Conservation (phyloP, 257 asterid genomes). For the Nicotiana obtusifolia region DNA sequence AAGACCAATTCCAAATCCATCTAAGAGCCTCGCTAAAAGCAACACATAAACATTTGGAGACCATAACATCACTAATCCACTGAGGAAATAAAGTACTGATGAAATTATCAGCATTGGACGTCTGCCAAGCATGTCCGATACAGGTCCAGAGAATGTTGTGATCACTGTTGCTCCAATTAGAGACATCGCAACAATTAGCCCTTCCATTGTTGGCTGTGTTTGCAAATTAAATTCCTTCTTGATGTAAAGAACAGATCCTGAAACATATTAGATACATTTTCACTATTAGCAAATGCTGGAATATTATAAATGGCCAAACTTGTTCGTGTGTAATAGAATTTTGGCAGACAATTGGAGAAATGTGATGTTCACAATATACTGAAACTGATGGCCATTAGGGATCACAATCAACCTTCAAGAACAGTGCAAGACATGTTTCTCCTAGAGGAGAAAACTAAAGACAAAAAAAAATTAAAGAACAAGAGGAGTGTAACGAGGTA, state of each 20-base stretch:
- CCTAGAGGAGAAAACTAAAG: too few species aligned
- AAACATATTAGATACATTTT: constrained; percentile 3
- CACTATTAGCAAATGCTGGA: background rate
- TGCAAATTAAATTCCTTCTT: constrained; percentile 73
- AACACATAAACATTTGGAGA: constrained; percentile 85
- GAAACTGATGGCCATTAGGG: background rate
- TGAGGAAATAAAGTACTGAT: constrained; percentile 61
- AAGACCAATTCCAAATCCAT: constrained; percentile 91
- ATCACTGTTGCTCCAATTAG: constrained; percentile 88
- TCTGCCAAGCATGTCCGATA: constrained; percentile 74
- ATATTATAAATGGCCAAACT: background rate
- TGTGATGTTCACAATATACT: background rate
- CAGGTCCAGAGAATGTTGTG: constrained; percentile 84
- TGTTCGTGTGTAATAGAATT: too few species aligned
- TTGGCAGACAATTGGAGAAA: background rate
- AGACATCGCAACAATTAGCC: constrained; percentile 86
- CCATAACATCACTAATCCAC: constrained; percentile 90
- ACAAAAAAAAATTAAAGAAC: background rate
- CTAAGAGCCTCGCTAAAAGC: constrained; percentile 80
- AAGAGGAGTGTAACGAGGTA: background rate
- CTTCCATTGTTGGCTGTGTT: constrained; percentile 79
- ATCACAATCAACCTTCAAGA: background rate
- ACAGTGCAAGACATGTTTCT: background rate
- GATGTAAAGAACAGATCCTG: constrained; percentile 91
- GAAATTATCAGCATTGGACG: constrained; percentile 92